Percentiles rank a stretch among this genome's conserved stretches.
phyloP scores from a whole-genome alignment of 1,284 basidiomycete species.

The Papiliotrema fonsecae region DNA sequence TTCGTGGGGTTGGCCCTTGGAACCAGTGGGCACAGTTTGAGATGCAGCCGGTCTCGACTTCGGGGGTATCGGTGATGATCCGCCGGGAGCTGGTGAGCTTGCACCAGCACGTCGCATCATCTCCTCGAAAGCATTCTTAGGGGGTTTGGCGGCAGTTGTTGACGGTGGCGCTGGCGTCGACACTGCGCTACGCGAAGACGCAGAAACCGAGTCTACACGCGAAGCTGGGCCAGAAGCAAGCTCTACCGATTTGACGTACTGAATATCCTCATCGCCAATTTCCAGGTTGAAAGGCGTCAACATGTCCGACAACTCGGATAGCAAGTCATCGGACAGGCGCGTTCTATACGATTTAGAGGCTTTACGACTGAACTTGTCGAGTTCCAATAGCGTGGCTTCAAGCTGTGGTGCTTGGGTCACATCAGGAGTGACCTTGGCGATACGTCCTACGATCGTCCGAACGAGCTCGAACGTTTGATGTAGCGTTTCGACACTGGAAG shows the following conservation, averaged over 20 bases:
- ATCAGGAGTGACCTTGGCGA: conserved; percentile 28
- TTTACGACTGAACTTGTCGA: conserved; percentile 46
- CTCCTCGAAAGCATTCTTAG: conserved; percentile 43
- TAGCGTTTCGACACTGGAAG: conserved; percentile 64
- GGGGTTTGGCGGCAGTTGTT: conserved; percentile 1
- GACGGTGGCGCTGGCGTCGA: conserved; percentile 3
- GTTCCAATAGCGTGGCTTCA: conserved; percentile 31
- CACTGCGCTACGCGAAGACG: neutral
- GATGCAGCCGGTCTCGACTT: conserved; percentile 10
- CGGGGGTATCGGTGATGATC: conserved; percentile 2
- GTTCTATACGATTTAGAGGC: conserved; percentile 35
- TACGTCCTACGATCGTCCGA: conserved; percentile 64
- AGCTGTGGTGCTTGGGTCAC: conserved; percentile 22
- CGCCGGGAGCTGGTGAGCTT: conserved; percentile 9
- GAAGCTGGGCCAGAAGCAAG: neutral
- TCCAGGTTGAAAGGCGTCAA: conserved; percentile 39
- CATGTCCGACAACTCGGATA: conserved; percentile 46
- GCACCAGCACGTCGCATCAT: conserved; percentile 40
- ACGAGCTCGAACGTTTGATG: conserved; percentile 80
- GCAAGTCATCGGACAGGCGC: conserved; percentile 42
- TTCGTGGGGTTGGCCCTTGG: conserved; percentile 1
- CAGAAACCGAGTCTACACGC: neutral
- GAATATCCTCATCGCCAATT: conserved; percentile 40
- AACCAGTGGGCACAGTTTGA: conserved; percentile 4
- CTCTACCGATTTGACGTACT: conserved; percentile 21